Evolutionary conservation across 805 yeast species (phyloP), one percentile per base, ranked within the genome.

Genomic region (Zygosaccharomyces siamensis): DNA sequence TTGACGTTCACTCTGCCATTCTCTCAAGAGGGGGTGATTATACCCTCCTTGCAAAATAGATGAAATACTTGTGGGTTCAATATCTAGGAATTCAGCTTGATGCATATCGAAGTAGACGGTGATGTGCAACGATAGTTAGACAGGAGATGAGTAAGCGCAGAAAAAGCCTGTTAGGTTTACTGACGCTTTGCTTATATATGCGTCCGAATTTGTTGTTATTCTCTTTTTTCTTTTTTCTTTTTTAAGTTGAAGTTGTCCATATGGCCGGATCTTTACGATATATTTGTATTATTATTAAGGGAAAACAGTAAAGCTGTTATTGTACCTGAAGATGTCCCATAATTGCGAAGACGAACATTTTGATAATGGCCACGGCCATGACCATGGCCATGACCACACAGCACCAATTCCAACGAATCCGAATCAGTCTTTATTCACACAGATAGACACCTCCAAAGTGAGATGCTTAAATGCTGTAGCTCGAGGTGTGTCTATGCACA

Each of bases 21-120:
- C 83, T 59, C 99, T 78, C 18, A 88, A 63, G 39, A 92, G 74
- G 1, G 97, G 95, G 61, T 90, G 96, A 67, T 87, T 86, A 70
- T 90, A 93, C 3, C 98, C 97, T 51, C 98, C 97, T 53, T 93
- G 92, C 38, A 93, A 74, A 37, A 93, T 72, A 5, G 96, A 86
- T 11, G 89, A 76, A 52, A 88, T 79, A 32, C 76, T 72, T 0
- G 90, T 79, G 30, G 78, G 78, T 21, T 75, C 72, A 1, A 73
- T 69, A 14, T 80, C 78, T 45, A 85, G 71, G 60, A 77, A 89
- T 62, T 85, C 82, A 5, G 96, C 95, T 37, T 73, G 72, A 64
- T 87, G 95, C 81, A 77, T 80, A 11, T 37, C n/a, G 36, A 24
- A 37, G 28, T 11, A 23, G 24, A 23, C 24, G 24, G 24, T 23